Percentiles rank a stretch among this genome's conserved stretches.
Conservation (phyloP, 495 filamentous ascomycete genomes). For the Recurvomyces mirabilis region DNA sequence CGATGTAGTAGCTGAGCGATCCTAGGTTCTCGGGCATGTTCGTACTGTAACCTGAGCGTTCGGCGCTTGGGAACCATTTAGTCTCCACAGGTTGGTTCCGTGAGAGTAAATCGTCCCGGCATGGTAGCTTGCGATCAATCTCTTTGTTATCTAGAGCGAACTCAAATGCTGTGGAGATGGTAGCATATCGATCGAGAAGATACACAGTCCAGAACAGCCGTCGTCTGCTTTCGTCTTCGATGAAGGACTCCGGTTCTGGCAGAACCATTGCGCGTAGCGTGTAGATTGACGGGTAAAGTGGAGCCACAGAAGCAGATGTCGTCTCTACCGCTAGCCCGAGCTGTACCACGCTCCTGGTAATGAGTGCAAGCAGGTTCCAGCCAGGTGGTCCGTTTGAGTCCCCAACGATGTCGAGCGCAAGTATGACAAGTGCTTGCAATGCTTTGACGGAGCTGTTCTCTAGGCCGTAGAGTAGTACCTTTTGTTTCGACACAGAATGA, state of each 20-base stretch:
- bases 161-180: slow-evolving; percentile 78
- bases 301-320: slow-evolving; percentile 60
- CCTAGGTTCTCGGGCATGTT: slow-evolving; percentile 72
- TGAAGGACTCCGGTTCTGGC: slow-evolving; percentile 70
- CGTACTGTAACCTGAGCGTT: slow-evolving; percentile 46
- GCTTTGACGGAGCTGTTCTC: slow-evolving; percentile 83
- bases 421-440: slow-evolving; percentile 64
- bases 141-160: slow-evolving; percentile 80
- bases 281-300: slow-evolving; percentile 70
- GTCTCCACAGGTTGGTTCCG: slow-evolving; percentile 76
- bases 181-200: slow-evolving; percentile 76
- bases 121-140: slow-evolving; percentile 76
- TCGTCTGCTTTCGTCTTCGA: slow-evolving; percentile 75
- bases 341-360: slow-evolving; percentile 75
- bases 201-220: slow-evolving; percentile 91
- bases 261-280: slow-evolving; percentile 71
- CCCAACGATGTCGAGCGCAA: slow-evolving; percentile 67
- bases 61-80: slow-evolving; percentile 56
- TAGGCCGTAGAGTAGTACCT: slow-evolving; percentile 70
- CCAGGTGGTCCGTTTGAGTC: slow-evolving; percentile 74
- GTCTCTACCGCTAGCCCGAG: slow-evolving; percentile 70
- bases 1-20: slow-evolving; percentile 74
- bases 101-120: slow-evolving; percentile 73
- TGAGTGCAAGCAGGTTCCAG: slow-evolving; percentile 81
- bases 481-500: slow-evolving; percentile 70